Evolutionary conservation across 768 basidiomycete species (phyloP), one percentile per base, ranked within the genome.

Genomic region (Calocera cornea): DNA sequence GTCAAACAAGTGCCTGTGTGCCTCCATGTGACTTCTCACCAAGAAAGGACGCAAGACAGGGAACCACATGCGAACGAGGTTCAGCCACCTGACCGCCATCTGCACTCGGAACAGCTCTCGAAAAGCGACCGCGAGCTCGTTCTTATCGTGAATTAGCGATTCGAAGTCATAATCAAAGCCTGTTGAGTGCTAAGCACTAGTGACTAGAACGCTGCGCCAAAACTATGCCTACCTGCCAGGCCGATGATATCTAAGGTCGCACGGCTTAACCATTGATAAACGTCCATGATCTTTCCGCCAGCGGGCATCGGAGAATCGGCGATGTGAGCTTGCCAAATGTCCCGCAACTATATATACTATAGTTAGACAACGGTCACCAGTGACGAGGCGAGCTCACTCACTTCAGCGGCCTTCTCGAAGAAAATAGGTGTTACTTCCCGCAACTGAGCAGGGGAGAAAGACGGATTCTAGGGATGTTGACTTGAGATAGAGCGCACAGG

Each of bases 371-470:
- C 11, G 5, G 31, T 33, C 10, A 2, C 2, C 31, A 5, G 31
- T 33, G 54, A 27, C 27, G 54, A 2, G 31, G 22, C 54, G 11
- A 33, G n/a, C 10, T 12, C 2, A n/a, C 65, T 34, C 71, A 84
- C 86, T 73, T 82, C 75, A 0, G 80, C 70, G 0, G 86, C 76
- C 72, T 86, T 87, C 1, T 81, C 79, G 2, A 85, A 70, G 68
- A 88, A 87, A 14, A 84, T 82, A 16, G 78, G 78, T 0, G 84
- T 84, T 14, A 87, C 72, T 47, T 82, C 83, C 1, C 86, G 78
- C 41, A 87, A 80, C 70, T 87, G 86, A 0, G 80, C 75, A 1
- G 80, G 78, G 1, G 86, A 85, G 70, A 89, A 89, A 0, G 86
- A 86, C 14, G 87, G 86, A 69, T 87, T 88, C 86, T 44, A 47